Percentiles rank a stretch among this genome's conserved stretches.
Evolutionary conservation across 2,329 filamentous ascomycete genomes (phyloP).

Genomic region (Calonectria honghensis): DNA sequence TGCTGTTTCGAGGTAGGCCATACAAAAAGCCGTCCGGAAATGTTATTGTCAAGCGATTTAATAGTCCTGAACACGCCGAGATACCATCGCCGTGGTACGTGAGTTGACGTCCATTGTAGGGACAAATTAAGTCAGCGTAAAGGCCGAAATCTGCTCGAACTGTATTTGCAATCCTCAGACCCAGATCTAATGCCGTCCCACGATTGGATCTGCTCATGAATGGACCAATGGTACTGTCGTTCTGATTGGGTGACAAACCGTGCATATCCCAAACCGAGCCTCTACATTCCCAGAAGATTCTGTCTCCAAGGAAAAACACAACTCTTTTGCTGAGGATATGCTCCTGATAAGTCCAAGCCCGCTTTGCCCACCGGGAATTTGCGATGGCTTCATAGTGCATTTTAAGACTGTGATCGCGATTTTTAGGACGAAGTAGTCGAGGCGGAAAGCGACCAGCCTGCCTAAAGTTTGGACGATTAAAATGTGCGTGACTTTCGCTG

Average conservation of each 20-base stretch:
- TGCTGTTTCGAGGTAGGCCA: neutral
- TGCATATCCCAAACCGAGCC: constrained; percentile 6
- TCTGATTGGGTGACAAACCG: neutral
- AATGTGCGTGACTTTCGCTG: neutral
- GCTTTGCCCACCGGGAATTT: neutral
- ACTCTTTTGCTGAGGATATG: constrained; percentile 9
- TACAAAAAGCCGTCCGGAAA: neutral
- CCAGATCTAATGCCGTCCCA: neutral
- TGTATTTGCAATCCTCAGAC: neutral
- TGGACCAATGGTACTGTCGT: neutral
- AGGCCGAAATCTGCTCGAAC: neutral
- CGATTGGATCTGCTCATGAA: neutral
- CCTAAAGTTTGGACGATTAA: constrained; percentile 18
- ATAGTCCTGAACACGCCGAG: neutral
- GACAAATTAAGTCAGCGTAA: neutral
- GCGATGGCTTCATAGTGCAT: constrained; percentile 19
- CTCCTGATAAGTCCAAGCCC: constrained; percentile 17
- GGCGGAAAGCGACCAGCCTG: constrained; percentile 6
- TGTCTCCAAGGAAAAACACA: constrained; percentile 4
- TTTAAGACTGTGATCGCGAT: constrained; percentile 12
- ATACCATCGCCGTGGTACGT: neutral
- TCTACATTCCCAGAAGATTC: constrained; percentile 5
- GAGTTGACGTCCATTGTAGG: constrained; percentile 3
- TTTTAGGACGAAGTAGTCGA: constrained; percentile 7
- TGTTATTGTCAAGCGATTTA: neutral